Evolutionary conservation across 2,329 filamentous ascomycete species (phyloP).

Genomic region (Chaetoscypha palmicola): DNA sequence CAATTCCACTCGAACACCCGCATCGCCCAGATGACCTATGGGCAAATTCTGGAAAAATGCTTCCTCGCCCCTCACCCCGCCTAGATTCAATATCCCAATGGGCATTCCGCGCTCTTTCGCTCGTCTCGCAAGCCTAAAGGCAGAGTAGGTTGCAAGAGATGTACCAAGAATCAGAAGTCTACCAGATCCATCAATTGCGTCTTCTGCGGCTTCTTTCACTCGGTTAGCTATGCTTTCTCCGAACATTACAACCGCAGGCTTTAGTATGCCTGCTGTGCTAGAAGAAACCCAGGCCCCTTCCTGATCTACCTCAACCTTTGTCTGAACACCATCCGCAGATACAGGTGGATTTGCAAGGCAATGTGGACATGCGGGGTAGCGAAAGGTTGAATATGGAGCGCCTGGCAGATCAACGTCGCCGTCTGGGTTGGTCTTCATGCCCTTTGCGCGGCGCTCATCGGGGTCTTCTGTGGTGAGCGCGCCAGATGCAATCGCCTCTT

Average conservation of each 20-base stretch:
- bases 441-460: constrained; percentile 56
- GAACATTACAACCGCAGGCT: constrained; percentile 94
- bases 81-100: constrained; percentile 81
- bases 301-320: constrained; percentile 60
- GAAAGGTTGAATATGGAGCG: constrained; percentile 81
- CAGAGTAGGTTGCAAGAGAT: constrained; percentile 89
- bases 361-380: constrained; percentile 81
- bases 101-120: constrained; percentile 78
- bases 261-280: constrained; percentile 72
- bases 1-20: constrained; percentile 50
- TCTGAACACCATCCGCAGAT: constrained; percentile 46
- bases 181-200: constrained; percentile 69
- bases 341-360: constrained; percentile 61
- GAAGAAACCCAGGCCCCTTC: constrained; percentile 71
- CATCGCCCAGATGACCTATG: constrained; percentile 42
- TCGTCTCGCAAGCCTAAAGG: constrained; percentile 80
- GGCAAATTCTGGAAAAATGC: constrained; percentile 54
- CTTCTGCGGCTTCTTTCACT: constrained; percentile 71
- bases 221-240: constrained; percentile 71
- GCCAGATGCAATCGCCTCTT: constrained; percentile 63
- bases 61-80: constrained; percentile 77
- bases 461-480: constrained; percentile 74
- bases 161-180: constrained; percentile 77
- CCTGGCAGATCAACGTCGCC: constrained; percentile 87
- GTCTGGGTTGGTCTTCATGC: constrained; percentile 82